Conservation (phyloP, 495 filamentous ascomycete genomes). For the Ramalina intermedia region DNA sequence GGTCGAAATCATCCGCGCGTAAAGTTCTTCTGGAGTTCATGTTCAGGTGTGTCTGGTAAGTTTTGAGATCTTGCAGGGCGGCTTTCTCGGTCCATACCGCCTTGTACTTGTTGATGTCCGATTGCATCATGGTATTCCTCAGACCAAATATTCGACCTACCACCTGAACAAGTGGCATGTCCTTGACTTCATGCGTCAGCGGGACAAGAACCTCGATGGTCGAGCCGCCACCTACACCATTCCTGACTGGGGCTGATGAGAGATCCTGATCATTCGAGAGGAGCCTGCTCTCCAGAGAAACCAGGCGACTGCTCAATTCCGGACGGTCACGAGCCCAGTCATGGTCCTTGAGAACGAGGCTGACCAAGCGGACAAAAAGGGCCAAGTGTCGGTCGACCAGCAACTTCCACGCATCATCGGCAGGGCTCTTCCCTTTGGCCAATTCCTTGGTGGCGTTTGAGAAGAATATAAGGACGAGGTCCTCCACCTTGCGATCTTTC, state of each 20-base stretch:
- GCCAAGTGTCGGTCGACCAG: constrained; percentile 92
- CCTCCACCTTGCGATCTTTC: constrained; percentile 87
- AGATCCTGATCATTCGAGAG: constrained; percentile 91
- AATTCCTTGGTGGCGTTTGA: constrained; percentile 85
- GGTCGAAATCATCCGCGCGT: constrained; percentile 72
- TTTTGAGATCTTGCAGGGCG: constrained; percentile 78
- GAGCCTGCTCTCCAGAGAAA: constrained; percentile 81
- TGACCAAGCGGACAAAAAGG: constrained; percentile 81
- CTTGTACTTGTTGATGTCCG: constrained; percentile 70
- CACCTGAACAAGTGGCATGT: constrained; percentile 85
- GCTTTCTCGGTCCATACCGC: constrained; percentile 79
- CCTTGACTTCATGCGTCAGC: constrained; percentile 80
- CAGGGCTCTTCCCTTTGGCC: constrained; percentile 57
- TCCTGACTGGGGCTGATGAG: constrained; percentile 37
- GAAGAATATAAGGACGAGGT: constrained; percentile 75
- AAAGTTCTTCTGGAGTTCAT: constrained; percentile 66
- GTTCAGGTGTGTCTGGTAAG: constrained; percentile 78
- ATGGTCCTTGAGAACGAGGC: constrained; percentile 60
- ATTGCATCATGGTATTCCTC: constrained; percentile 59
- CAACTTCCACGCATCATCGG: constrained; percentile 84
- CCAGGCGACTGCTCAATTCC: constrained; percentile 65
- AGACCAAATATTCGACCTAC: constrained; percentile 76
- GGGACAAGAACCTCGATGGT: constrained; percentile 67
- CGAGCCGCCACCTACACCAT: constrained; percentile 39
- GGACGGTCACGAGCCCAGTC: constrained; percentile 68